A percentile compares a stretch with the other conserved stretches of the same genome.
Conservation (phyloP, 2,329 filamentous ascomycete species). For the Rutstroemia sp. region DNA sequence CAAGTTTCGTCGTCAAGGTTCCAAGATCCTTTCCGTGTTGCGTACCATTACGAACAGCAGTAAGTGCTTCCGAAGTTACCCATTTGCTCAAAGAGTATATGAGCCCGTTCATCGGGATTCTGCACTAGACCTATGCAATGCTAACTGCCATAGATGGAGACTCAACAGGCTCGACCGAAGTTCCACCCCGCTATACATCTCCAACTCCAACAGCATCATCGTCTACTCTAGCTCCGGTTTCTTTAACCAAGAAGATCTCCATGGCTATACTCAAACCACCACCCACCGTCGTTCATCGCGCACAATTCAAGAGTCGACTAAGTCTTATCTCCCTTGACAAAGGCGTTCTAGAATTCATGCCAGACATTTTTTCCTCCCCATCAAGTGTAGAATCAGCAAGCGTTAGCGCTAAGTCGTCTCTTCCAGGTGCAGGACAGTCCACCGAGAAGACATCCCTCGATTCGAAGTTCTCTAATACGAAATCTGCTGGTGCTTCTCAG, state of each 20-base stretch:
- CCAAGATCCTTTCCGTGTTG: constrained; percentile 36
- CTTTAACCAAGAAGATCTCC: constrained; percentile 30
- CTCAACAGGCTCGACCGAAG: not conserved
- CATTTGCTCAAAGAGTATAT: too few species aligned
- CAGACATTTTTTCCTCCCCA: constrained; percentile 19
- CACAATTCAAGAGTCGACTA: constrained; percentile 33
- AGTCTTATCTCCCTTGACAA: constrained; percentile 31
- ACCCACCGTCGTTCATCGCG: constrained; percentile 37
- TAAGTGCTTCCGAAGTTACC: constrained; percentile 7
- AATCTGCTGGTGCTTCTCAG: constrained; percentile 21
- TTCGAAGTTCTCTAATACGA: constrained; percentile 32
- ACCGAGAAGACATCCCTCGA: constrained; percentile 32
- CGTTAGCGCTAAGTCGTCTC: constrained; percentile 25
- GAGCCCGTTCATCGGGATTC: not conserved
- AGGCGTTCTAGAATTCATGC: constrained; percentile 16
- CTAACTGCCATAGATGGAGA: not conserved
- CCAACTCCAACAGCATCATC: not conserved
- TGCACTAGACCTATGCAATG: not conserved
- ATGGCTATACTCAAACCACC: constrained; percentile 33
- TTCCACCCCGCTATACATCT: not conserved
- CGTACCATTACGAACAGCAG: constrained; percentile 36
- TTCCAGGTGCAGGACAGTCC: constrained; percentile 23
- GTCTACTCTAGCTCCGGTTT: not conserved
- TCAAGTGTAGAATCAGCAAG: constrained; percentile 22
- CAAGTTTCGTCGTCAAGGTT: constrained; percentile 36